Conservation (phyloP, 257 asterid species). For the Nicotiana benthamiana region DNA sequence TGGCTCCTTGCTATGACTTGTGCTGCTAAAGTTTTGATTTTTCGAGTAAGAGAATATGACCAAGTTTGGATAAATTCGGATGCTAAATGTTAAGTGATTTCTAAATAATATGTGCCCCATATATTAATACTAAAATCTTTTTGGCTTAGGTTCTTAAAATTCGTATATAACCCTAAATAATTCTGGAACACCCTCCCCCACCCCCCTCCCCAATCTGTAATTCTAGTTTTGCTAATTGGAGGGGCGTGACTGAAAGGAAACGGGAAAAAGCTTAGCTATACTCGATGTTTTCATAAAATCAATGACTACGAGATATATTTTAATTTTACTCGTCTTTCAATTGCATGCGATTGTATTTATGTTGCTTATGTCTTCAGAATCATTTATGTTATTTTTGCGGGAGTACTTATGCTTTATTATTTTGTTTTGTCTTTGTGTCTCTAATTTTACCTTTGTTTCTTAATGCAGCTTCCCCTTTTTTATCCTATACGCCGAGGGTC, state of each 20-base stretch:
- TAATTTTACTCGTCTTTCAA: not conserved
- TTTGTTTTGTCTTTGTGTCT: too few species aligned
- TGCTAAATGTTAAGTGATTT: not conserved
- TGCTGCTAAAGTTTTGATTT: not conserved
- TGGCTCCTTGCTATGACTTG: too few species aligned
- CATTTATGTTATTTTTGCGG: too few species aligned
- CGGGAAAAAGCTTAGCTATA: not conserved
- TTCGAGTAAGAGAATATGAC: not conserved
- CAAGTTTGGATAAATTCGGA: not conserved
- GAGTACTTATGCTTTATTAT: too few species aligned
- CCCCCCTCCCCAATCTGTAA: not conserved
- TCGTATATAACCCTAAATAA: not conserved
- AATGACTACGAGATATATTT: not conserved
- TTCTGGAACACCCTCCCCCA: not conserved
- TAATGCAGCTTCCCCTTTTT: too few species aligned
- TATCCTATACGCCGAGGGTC: too few species aligned
- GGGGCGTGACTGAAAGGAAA: not conserved
- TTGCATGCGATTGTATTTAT: too few species aligned
- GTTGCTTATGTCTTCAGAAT: too few species aligned
- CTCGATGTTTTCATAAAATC: not conserved
- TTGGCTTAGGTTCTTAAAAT: not conserved
- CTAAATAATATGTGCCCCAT: not conserved
- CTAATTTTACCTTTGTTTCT: too few species aligned
- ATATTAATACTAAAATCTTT: not conserved
- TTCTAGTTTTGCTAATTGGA: not conserved